Base-by-base conservation (phyloP, 306 rosid genomes). In the Sicyos edulis region DNA sequence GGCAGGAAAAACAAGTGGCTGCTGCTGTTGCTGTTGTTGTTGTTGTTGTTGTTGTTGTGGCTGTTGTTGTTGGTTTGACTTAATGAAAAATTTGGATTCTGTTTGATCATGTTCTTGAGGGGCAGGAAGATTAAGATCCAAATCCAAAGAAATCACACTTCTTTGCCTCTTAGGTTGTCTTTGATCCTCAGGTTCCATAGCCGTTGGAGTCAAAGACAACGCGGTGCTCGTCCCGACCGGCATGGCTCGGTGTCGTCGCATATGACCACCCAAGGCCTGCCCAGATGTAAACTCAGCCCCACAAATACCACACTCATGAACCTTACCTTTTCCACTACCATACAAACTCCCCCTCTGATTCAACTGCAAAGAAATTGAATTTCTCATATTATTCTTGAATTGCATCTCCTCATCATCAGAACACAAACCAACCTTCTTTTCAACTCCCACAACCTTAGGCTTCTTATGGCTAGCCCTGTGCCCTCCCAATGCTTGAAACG, bases 81-180 rank as follows among this genome's bases (percentile, higher is more conserved):
- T 80, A 57, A 89, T 89, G 54, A 80, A 70, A 74, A 85, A 81
- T 75, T 89, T 86, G 11, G 88, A 75, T 79, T 90, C 96, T 24
- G 71, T 82, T 15, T 82, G 91, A 84, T 90, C 96, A 78, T 88
- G 96, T 78, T 90, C 96, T 8, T 95, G 98, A 50, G 73, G 73
- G n/a, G 98, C 98, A 44, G 98, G 98, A 77, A 93, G 98, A 58
- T 93, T 93, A 71, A 93, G 98, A 86, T 93, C 98, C 80, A 93
- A 93, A 79, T 90, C 92, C 90, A 93, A 82, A 40, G 83, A 74
- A 70, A 85, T 20, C 4, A 88, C 74, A 16, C 71, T 85, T 74
- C 81, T 85, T 59, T 77, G 85, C 76, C 83, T 87, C 76, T 87
- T 90, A 3, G 86, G 70, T 51, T 66, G 75, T 55, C 26, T 75